Percentiles rank a stretch among this genome's conserved stretches.
Evolutionary conservation across 495 filamentous ascomycete genomes (phyloP).

Genomic region (Mytilinidion resinicola): DNA sequence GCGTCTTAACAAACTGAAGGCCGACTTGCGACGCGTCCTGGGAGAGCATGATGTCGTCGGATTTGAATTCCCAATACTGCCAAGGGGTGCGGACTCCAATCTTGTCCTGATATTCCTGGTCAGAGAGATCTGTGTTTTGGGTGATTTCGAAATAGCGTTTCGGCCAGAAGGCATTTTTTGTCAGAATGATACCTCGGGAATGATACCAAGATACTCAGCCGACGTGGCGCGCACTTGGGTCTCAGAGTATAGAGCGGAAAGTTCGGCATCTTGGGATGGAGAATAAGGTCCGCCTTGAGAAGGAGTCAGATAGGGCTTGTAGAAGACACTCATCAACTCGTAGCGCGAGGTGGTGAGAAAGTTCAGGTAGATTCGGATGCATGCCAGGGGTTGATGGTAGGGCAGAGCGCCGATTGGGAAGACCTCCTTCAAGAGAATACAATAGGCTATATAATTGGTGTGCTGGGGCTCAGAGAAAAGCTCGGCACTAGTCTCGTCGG

Average conservation of each 20-base stretch:
- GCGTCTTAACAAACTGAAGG: background rate
- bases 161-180: background rate
- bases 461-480: background rate
- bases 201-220: too few relatives aligned
- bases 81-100: background rate
- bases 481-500: background rate
- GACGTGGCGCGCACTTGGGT: too few relatives aligned
- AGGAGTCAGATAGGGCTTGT: too few relatives aligned
- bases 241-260: too few relatives aligned
- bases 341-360: background rate
- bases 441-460: background rate
- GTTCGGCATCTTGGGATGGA: too few relatives aligned
- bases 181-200: background rate
- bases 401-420: background rate
- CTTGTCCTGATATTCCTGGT: background rate
- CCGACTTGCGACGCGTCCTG: background rate
- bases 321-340: too few relatives aligned
- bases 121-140: background rate
- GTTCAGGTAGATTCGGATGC: background rate
- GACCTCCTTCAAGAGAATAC: background rate
- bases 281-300: too few relatives aligned
- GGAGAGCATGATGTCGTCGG: background rate
- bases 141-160: background rate
- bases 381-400: background rate
- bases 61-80: background rate